These are phyloP conservation scores for Neostapfia colusana DNA, from an alignment of 176 grass and related monocot genomes.

Conservation along the genomic window DNA sequence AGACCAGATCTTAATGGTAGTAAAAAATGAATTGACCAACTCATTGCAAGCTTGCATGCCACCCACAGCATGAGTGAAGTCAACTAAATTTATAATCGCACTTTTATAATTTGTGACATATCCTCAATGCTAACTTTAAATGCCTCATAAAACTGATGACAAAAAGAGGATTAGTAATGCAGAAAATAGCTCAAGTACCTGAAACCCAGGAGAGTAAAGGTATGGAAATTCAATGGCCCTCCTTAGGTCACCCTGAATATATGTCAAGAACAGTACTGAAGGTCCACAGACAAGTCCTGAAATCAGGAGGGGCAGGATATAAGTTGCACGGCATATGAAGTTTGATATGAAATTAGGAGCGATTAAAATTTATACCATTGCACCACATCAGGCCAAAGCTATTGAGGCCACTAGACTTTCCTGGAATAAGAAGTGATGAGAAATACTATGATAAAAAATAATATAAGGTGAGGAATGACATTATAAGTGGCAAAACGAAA, in stretches of 20 bases:
- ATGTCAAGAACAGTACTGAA: constrained; percentile 84
- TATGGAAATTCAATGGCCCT: constrained; percentile 77
- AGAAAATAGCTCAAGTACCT: constrained; percentile 47
- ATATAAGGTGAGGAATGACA: background rate
- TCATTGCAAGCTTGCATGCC: background rate
- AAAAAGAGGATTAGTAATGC: background rate
- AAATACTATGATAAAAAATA: background rate
- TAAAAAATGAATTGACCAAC: background rate
- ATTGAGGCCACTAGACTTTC: constrained; percentile 91
- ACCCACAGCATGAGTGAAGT: constrained; percentile 9
- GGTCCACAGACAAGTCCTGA: constrained; percentile 94
- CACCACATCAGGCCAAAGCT: constrained; percentile 99
- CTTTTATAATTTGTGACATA: background rate
- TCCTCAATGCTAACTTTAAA: constrained; percentile 18
- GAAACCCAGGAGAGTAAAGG: constrained; percentile 81
- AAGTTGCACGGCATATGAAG: constrained; percentile 17
- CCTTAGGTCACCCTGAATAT: constrained; percentile 75
- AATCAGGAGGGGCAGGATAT: constrained; percentile 38
- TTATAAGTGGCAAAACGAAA: constrained; percentile 18
- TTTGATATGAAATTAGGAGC: constrained; percentile 21
- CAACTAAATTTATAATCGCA: background rate
- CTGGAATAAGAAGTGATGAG: constrained; percentile 45
- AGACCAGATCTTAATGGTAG: background rate
- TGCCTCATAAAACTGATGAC: background rate
- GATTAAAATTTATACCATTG: constrained; percentile 70